These are phyloP conservation scores for Lipomyces kockii DNA, from an alignment of 805 yeast species.

Conservation along the genomic window DNA sequence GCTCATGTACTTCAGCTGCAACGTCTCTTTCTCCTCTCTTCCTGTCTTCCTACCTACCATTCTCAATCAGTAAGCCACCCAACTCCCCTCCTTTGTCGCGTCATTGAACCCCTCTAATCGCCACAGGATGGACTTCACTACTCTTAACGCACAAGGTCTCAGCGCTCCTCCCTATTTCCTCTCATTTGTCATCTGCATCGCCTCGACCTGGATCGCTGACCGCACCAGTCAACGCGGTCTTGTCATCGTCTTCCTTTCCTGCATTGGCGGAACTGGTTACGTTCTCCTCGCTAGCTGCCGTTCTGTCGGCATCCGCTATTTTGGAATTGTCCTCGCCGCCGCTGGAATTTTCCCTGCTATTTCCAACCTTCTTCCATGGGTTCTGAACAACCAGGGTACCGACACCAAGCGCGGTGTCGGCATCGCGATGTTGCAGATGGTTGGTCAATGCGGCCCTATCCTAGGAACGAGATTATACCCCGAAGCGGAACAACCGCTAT, in stretches of 20 bases:
- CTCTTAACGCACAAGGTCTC: background rate
- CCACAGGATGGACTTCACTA: background rate
- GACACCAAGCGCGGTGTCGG: slow-evolving; percentile 1
- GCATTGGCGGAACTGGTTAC: slow-evolving; percentile 2
- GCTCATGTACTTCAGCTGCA: slow-evolving; percentile 3
- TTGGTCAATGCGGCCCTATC: slow-evolving; percentile 1
- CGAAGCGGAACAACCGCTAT: background rate
- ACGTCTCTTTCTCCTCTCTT: slow-evolving; percentile 3
- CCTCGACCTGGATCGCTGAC: slow-evolving; percentile 3
- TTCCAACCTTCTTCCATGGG: background rate
- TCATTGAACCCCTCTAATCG: background rate
- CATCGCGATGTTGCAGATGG: background rate
- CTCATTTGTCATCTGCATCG: background rate
- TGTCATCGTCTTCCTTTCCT: slow-evolving; percentile 1
- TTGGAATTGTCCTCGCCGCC: background rate
- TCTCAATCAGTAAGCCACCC: background rate
- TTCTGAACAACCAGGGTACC: background rate
- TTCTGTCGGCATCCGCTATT: background rate
- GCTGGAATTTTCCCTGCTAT: background rate
- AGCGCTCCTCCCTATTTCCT: background rate
- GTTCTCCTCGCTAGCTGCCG: background rate
- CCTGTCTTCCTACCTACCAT: background rate
- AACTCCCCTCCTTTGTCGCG: background rate
- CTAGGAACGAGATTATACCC: slow-evolving; percentile 5
- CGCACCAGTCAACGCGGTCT: slow-evolving; percentile 5